Conservation (phyloP, 2,329 filamentous ascomycete species). For the Aureobasidium sp. region DNA sequence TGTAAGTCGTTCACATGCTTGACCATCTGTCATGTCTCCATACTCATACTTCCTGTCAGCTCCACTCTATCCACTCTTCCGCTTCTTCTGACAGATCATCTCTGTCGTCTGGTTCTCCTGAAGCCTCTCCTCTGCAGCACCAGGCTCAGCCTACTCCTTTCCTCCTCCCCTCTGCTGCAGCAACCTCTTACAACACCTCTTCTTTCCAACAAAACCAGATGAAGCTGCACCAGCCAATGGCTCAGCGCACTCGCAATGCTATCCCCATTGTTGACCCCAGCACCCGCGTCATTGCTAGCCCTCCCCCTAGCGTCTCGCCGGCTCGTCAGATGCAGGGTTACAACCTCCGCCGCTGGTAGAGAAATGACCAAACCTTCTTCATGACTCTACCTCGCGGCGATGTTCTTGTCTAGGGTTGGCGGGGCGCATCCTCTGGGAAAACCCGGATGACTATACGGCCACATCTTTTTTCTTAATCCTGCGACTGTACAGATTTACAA, state of each 20-base stretch:
- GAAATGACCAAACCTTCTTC: constrained; percentile 15
- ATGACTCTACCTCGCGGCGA: constrained; percentile 18
- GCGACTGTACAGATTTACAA: constrained; percentile 21
- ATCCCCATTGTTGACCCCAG: constrained; percentile 97
- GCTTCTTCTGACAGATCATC: constrained; percentile 88
- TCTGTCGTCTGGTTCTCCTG: constrained; percentile 86
- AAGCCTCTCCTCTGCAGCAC: constrained; percentile 84
- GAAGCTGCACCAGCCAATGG: constrained; percentile 86
- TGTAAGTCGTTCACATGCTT: constrained; percentile 48
- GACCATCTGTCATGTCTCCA: neutral
- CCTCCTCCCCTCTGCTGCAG: constrained; percentile 58
- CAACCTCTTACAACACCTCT: constrained; percentile 40
- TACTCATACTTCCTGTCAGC: constrained; percentile 41
- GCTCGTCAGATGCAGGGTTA: constrained; percentile 56
- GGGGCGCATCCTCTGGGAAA: constrained; percentile 20
- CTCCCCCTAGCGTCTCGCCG: constrained; percentile 65
- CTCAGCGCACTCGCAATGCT: constrained; percentile 83
- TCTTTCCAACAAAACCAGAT: constrained; percentile 41
- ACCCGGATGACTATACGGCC: constrained; percentile 14
- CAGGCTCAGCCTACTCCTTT: constrained; percentile 65
- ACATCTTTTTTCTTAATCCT: constrained; percentile 16
- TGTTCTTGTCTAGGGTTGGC: constrained; percentile 21
- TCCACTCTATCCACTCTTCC: constrained; percentile 79
- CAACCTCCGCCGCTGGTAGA: constrained; percentile 42
- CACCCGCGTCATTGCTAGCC: constrained; percentile 85